Base-by-base conservation (phyloP, 169 alveolate genomes). In the Neospora caninum region DNA sequence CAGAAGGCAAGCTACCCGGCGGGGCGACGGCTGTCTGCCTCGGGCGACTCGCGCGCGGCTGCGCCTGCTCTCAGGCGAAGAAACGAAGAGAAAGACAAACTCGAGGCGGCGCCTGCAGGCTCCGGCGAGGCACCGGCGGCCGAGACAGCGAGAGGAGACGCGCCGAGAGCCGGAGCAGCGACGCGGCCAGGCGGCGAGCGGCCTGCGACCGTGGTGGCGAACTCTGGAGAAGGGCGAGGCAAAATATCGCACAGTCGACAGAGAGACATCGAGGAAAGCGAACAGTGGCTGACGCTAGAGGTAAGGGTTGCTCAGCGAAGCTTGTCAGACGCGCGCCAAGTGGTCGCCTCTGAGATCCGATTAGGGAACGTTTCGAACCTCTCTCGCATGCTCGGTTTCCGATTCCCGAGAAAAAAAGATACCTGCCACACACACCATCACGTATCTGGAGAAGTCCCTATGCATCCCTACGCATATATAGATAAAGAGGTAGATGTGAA, bases 181-280 rank as follows among this genome's bases (percentile, higher is more conserved):
- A 4, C 6, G 7, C 7, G 34, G 34, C 13, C 38, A 64, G 73
- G 73, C 31, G 54, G 54, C 43, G 36, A 36, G 43, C 58, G 42
- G 10, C 88, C 88, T 39, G 91, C 69, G 45, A 22, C 38, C 25
- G 22, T 36, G 42, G 78, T 18, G 39, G 64, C 88, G 25, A 41
- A 9, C 36, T 16, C 64, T 31, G 88, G 67, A 20, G 49, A 53
- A 53, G 54, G 41, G 31, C 53, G 88, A 18, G 39, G 36, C 64
- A 54, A 84, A 25, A 91, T 91, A 1, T 49, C 93, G 4, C 93
- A 91, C 45, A 64, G 86, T 54, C 13, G 73, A 27, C 80, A 49
- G 54, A 42, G 88, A 22, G 94, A 67, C 39, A 54, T 80, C 53
- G 94, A 91, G 29, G 94, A 91, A 25, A 36, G 53, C 53, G 94